Evolutionary conservation across 352 stramenopile species (phyloP).

Genomic region (Aphanomyces invadans): DNA sequence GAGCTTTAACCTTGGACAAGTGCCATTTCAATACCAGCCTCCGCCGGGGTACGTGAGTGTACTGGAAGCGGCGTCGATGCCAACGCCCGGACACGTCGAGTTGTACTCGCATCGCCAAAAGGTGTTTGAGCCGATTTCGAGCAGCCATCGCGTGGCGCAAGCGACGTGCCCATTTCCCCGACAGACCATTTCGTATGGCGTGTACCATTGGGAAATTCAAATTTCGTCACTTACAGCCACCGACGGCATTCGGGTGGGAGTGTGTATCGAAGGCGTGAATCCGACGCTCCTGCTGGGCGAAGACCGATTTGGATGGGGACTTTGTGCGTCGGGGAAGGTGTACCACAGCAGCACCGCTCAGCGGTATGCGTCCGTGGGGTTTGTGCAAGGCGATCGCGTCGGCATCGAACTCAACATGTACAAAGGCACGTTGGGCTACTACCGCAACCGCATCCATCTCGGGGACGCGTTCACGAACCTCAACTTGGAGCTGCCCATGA

Average conservation of each 20-base stretch:
- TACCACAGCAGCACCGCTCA: constrained; percentile 8
- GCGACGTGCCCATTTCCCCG: not conserved
- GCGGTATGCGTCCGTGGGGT: not conserved
- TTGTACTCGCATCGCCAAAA: constrained; percentile 18
- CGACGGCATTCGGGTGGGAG: constrained; percentile 15
- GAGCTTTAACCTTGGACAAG: constrained; percentile 6
- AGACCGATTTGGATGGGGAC: constrained; percentile 8
- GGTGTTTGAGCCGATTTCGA: not conserved
- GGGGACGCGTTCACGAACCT: constrained; percentile 1
- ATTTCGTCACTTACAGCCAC: constrained; percentile 5
- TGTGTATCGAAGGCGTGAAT: constrained; percentile 1
- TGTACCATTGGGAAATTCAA: constrained; percentile 12
- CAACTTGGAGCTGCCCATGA: constrained; percentile 11
- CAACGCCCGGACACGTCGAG: not conserved
- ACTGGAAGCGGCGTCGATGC: not conserved
- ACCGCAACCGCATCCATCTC: constrained; percentile 7
- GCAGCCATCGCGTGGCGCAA: not conserved
- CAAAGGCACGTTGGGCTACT: not conserved
- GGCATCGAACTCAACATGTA: constrained; percentile 24
- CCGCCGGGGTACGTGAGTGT: constrained; percentile 3
- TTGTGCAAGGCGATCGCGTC: constrained; percentile 16
- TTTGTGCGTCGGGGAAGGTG: constrained; percentile 15
- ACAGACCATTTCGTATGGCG: not conserved
- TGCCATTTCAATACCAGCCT: constrained; percentile 16
- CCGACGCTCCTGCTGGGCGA: constrained; percentile 1